These are phyloP conservation scores for Pittosporum tobira DNA, from an alignment of 129 eudicot species.

Conservation along the genomic window DNA sequence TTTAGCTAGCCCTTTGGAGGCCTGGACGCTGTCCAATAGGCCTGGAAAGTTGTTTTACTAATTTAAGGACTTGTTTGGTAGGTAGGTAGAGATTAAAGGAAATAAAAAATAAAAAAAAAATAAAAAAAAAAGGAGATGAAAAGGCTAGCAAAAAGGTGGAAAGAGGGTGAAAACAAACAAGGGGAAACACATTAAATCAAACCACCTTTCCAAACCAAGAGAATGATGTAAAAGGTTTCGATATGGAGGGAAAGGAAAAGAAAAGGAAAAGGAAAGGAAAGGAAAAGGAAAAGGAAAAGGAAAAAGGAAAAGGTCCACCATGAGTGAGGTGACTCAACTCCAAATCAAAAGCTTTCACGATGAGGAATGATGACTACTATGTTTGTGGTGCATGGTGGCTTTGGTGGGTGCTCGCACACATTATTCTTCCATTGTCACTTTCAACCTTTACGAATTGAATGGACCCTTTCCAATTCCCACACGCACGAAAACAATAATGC, in stretches of 20 bases:
- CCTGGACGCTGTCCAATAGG: constrained; percentile 16
- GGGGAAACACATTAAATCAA: constrained; percentile 29
- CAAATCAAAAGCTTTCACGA: constrained; percentile 6
- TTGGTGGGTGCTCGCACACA: too few relatives aligned
- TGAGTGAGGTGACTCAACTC: constrained; percentile 5
- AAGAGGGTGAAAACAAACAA: constrained; percentile 21
- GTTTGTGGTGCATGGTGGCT: constrained; percentile 17
- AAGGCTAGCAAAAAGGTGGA: constrained; percentile 11
- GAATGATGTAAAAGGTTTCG: not conserved
- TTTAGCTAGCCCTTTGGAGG: not conserved
- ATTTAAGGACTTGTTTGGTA: constrained; percentile 9
- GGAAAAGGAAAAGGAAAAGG: not conserved
- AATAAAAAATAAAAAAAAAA: too few relatives aligned
- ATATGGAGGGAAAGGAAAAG: not conserved
- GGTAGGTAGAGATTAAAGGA: too few relatives aligned
- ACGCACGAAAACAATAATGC: too few relatives aligned
- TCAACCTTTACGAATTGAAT: too few relatives aligned
- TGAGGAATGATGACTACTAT: constrained; percentile 14
- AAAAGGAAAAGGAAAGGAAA: not conserved
- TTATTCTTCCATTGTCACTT: too few relatives aligned
- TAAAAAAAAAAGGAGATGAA: constrained; percentile 12
- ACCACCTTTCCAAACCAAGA: constrained; percentile 12
- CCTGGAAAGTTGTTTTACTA: constrained; percentile 14
- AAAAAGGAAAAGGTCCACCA: constrained; percentile 1
- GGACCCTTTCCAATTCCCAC: too few relatives aligned